phyloP scores from a whole-genome alignment of 805 yeast species.

The Yamadazyma insecticola region DNA sequence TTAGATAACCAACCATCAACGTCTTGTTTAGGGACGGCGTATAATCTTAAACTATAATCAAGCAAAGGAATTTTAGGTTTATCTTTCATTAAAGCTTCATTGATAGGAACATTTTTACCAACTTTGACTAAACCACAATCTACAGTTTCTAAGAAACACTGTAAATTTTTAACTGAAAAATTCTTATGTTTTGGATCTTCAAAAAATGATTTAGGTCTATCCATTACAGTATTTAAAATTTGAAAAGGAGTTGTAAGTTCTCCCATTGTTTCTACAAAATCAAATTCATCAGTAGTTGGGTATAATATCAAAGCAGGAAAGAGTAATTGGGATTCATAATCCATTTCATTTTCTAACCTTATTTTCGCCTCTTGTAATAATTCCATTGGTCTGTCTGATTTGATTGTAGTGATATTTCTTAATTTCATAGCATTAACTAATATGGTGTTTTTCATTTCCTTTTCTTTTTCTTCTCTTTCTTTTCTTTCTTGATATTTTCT shows the following conservation, averaged over 20 bases:
- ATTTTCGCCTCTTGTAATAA: conserved; percentile 48
- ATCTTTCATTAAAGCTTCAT: conserved; percentile 57
- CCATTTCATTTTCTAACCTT: conserved; percentile 58
- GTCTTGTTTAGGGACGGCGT: conserved; percentile 72
- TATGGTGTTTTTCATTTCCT: conserved; percentile 36
- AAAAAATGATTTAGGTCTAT: conserved; percentile 69
- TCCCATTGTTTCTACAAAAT: conserved; percentile 69
- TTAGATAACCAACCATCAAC: conserved; percentile 58
- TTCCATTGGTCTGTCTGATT: conserved; percentile 52
- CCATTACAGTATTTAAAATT: conserved; percentile 50
- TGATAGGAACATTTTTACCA: conserved; percentile 70
- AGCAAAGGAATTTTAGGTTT: conserved; percentile 70
- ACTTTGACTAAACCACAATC: conserved; percentile 82
- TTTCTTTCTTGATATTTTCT: conserved; percentile 25
- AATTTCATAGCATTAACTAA: conserved; percentile 57
- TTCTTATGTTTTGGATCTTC: conserved; percentile 55
- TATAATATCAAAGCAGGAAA: conserved; percentile 78
- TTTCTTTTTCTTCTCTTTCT: conserved; percentile 36
- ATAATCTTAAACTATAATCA: conserved; percentile 67
- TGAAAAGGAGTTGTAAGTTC: conserved; percentile 68
- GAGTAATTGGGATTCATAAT: conserved; percentile 72
- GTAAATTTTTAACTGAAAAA: conserved; percentile 55
- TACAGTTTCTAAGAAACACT: conserved; percentile 76
- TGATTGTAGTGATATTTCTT: conserved; percentile 51
- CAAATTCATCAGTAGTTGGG: conserved; percentile 82